phyloP scores from a whole-genome alignment of 2,329 filamentous ascomycete species.

The Colletotrichum zoysiae region DNA sequence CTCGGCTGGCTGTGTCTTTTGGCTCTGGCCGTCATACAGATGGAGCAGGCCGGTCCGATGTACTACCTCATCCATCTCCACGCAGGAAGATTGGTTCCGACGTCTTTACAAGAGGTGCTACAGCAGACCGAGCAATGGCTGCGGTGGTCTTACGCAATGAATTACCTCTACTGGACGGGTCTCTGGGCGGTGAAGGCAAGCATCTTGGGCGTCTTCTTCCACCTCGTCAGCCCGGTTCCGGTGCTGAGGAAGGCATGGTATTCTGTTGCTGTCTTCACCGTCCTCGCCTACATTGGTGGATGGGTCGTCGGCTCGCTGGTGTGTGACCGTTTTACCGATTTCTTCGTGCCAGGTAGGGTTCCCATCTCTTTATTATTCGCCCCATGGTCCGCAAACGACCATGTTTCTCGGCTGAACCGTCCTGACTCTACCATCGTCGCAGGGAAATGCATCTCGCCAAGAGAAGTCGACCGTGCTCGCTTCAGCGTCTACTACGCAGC shows the following conservation, averaged over 20 bases:
- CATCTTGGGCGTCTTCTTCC: conserved; percentile 44
- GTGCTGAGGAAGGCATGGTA: conserved; percentile 43
- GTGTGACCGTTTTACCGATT: conserved; percentile 38
- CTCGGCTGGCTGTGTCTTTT: conserved; percentile 47
- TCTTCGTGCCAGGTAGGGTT: conserved; percentile 40
- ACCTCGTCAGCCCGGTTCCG: conserved; percentile 41
- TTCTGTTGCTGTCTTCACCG: conserved; percentile 39
- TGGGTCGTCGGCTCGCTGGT: conserved; percentile 39
- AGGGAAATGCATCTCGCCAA: conserved; percentile 41
- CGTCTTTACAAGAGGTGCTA: conserved; percentile 17
- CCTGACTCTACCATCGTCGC: background rate
- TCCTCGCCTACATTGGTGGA: conserved; percentile 43
- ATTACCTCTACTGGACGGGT: conserved; percentile 45
- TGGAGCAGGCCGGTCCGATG: conserved; percentile 41
- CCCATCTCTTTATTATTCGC: background rate
- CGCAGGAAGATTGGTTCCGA: conserved; percentile 34
- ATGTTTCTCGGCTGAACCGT: too few species aligned
- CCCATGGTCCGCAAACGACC: background rate
- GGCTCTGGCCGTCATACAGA: conserved; percentile 44
- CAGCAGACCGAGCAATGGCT: conserved; percentile 20
- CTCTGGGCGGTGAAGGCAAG: conserved; percentile 46
- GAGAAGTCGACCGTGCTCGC: conserved; percentile 33
- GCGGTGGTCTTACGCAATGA: conserved; percentile 45
- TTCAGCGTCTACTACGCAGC: conserved; percentile 43
- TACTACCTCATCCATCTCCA: conserved; percentile 43